Evolutionary conservation across 1,284 basidiomycete species (phyloP).

Genomic region (Austropuccinia psidii): DNA sequence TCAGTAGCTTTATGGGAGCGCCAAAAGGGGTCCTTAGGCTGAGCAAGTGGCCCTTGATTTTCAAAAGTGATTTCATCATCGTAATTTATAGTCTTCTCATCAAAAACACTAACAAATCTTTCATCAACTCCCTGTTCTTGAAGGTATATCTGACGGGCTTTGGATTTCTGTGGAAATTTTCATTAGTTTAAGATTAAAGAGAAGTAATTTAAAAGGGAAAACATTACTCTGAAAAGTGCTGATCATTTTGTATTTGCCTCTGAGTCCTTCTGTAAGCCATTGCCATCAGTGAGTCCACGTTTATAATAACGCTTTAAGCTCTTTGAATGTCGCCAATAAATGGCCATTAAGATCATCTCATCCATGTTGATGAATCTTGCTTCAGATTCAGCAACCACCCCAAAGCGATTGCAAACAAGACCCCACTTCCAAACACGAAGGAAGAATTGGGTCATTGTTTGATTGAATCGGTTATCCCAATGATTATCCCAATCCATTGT

Average conservation of each 20-base stretch:
- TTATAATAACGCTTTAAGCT: conserved; percentile 6
- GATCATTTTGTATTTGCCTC: conserved; percentile 4
- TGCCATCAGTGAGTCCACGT: not conserved
- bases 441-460: conserved; percentile 29
- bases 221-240: conserved; percentile 1
- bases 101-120: conserved; percentile 8
- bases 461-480: conserved; percentile 19
- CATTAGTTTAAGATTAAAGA: not conserved
- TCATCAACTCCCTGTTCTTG: conserved; percentile 23
- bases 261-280: not conserved
- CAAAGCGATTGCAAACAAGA: not conserved
- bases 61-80: not conserved
- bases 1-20: conserved; percentile 14
- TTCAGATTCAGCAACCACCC: not conserved
- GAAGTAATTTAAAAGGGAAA: not conserved
- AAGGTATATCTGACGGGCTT: conserved; percentile 12
- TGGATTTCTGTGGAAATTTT: conserved; percentile 7
- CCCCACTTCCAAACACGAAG: conserved; percentile 32
- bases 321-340: conserved; percentile 16
- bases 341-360: not conserved
- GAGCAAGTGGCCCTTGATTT: not conserved
- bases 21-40: not conserved
- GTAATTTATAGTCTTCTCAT: conserved; percentile 15
- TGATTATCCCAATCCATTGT: conserved; percentile 29
- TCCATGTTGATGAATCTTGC: too few species aligned